Base-by-base conservation (phyloP, 2,329 filamentous ascomycete species). In the Penicillium sp. region DNA sequence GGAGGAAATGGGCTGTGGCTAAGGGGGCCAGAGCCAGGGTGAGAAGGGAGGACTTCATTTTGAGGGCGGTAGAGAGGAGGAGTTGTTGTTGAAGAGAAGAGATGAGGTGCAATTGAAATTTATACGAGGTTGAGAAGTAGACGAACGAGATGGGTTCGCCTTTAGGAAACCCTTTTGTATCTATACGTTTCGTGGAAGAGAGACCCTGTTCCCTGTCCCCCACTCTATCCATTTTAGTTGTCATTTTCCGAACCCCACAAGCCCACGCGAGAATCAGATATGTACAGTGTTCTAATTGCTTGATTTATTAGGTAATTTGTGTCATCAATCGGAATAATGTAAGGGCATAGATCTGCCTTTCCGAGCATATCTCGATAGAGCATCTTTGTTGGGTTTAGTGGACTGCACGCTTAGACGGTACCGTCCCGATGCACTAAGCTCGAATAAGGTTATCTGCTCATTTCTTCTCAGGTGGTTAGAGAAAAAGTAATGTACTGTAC, bases 1-100 rank as follows among this genome's bases (percentile, higher is more conserved):
- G 79, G 3, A 79, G 71, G 78, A 87, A 88, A 71, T 88, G 86
- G 17, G 85, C 85, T 44, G 83, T 76, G 19, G 79, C 77, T 50
- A 83, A 67, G 59, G 82, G 78, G 51, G 80, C 73, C 59, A 83
- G 73, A 64, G 81, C 70, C 56, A 81, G 73, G 40, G 76, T 61
- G 54, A 75, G 56, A 53, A 74, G 61, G 50, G 81, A 70, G 59
- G 78, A 58, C 63, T 74, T 72, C 76, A 75, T 76, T 24, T 28
- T 67, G 56, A 26, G 35, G 13, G 9, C 9, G 3, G 37, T 7
- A 2, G 35, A 38, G 17, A 37, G 51, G 5, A 13, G 19, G 12
- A 7, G 12, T 13, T 35, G 12, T 13, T 35, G 30, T 26, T 53
- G 17, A 22, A 28, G 49, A 54, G n/a, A 17, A 53, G 28, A 17